Base-by-base conservation (phyloP, 2,329 filamentous ascomycete genomes). In the Pestalotiopsis sp. region DNA sequence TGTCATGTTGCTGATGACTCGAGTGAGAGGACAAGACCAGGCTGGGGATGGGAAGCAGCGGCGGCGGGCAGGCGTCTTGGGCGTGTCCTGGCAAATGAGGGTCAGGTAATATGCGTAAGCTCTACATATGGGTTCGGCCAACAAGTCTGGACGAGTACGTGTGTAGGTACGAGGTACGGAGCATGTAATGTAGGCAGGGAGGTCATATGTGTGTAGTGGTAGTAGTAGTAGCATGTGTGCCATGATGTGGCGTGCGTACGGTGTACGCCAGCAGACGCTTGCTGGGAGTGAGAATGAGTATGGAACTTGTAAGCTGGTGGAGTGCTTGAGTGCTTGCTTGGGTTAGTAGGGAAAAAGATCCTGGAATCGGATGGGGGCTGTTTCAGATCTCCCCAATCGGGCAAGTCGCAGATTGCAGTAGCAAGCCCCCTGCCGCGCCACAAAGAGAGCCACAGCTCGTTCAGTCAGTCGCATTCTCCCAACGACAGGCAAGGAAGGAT, bases 361-460 rank as follows among this genome's bases (percentile, higher is more conserved):
- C 59, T 64, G 52, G 65, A 52, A 59, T 9, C 64, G 41, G 62
- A 67, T 61, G 63, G 65, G 45, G 23, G 62, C 61, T 67, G 69
- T 71, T 71, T 71, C 69, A 69, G 68, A 67, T 65, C 23, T 45
- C 57, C 67, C 66, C 38, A 31, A 71, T 71, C 65, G 59, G 69
- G 69, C 62, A 71, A 71, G 25, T 69, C 68, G 25, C 38, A 71
- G 39, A 64, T 65, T 64, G 52, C 7, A n/a, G 31, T 41, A 14
- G 65, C 52, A 27, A 61, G 52, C 65, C 65, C 59, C 45, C 45
- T 52, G 57, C 66, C 57, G 68, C 67, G 65, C 67, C 65, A 68
- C 59, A 65, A 49, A 69, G 66, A 25, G 25, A 25, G 41, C 23
- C 45, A 41, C 39, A 57, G 57, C 31, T 36, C 14, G n/a, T 20